Conservation (phyloP, 2,329 filamentous ascomycete species). For the Pestalotiopsis sp. region DNA sequence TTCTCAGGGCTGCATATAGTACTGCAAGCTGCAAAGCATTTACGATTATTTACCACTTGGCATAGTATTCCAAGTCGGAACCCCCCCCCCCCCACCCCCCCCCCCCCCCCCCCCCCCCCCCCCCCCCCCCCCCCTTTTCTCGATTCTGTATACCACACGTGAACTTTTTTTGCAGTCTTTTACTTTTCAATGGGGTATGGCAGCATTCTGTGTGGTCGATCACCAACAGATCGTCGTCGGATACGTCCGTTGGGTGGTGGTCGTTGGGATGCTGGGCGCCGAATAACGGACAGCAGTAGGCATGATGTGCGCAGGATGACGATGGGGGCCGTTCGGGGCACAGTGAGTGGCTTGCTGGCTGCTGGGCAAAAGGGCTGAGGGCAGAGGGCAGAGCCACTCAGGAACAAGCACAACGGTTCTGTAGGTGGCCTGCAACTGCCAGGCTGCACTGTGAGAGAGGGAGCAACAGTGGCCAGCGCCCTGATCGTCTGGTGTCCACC, state of each 20-base stretch:
- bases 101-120: neutral
- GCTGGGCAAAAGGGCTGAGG: neutral
- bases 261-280: neutral
- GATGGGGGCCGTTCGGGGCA: neutral
- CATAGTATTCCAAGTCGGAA: neutral
- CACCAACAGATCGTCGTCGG: conserved; percentile 6
- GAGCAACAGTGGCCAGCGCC: neutral
- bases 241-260: neutral
- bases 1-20: neutral
- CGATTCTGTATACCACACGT: neutral
- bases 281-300: neutral
- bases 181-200: neutral
- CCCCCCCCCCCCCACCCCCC: too few species aligned
- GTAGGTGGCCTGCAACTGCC: neutral
- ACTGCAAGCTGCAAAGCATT: neutral
- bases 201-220: conserved; percentile 1
- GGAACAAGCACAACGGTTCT: neutral
- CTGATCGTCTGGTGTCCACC: conserved; percentile 5
- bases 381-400: neutral
- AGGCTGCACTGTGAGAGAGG: neutral
- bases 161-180: neutral
- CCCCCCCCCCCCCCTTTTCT: neutral
- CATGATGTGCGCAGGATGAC: neutral
- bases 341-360: neutral
- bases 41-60: too few species aligned